Evolutionary conservation across 768 basidiomycete species (phyloP).

Genomic region (Clavaria fumosa): DNA sequence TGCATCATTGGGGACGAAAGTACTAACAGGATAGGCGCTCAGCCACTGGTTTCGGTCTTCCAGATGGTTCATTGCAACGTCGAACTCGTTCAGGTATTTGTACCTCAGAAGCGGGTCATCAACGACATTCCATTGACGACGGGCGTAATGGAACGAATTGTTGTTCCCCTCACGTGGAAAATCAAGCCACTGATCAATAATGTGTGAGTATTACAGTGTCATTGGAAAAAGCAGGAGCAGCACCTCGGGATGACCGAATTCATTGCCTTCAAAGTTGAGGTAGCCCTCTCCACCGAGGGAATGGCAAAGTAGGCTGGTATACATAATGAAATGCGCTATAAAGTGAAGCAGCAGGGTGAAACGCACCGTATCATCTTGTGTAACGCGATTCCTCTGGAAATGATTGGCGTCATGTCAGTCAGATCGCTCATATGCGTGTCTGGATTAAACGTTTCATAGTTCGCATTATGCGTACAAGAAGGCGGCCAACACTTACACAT

Average conservation of each 20-base stretch:
- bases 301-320: constrained; percentile 69
- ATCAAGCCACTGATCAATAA: constrained; percentile 99
- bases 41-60: constrained; percentile 82
- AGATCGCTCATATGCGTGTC: constrained; percentile 93
- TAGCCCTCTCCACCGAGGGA: constrained; percentile 95
- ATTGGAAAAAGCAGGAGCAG: background rate
- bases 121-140: constrained; percentile 91
- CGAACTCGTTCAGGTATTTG: constrained; percentile 87
- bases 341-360: background rate
- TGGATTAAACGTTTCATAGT: constrained; percentile 16
- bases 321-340: background rate
- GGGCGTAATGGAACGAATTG: constrained; percentile 93
- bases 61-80: constrained; percentile 76
- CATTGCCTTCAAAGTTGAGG: constrained; percentile 95
- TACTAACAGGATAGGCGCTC: constrained; percentile 53
- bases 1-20: background rate
- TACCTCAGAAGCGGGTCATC: constrained; percentile 84
- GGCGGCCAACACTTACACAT: constrained; percentile 62
- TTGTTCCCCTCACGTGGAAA: constrained; percentile 94
- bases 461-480: too few relatives aligned
- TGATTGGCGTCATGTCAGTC: constrained; percentile 63
- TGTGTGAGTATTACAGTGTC: too few relatives aligned
- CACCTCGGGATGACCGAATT: constrained; percentile 96
- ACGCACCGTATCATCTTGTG: constrained; percentile 95
- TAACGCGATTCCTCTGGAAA: constrained; percentile 79